A percentile compares a stretch with the other conserved stretches of the same genome.
Conservation (phyloP, 2,329 filamentous ascomycete species). For the Cytospora schulzeri region DNA sequence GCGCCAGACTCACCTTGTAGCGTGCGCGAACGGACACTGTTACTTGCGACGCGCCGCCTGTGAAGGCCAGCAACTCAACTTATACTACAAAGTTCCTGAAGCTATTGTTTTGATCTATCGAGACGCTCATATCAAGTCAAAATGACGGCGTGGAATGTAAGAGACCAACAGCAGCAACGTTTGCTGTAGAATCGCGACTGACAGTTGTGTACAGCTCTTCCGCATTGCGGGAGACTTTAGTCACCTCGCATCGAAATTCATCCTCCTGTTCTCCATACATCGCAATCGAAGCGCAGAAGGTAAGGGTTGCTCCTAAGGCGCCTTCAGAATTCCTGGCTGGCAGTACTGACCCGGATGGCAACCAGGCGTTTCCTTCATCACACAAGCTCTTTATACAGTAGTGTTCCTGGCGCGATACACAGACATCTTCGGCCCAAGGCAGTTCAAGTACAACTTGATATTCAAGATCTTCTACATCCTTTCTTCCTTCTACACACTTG, state of each 20-base stretch:
- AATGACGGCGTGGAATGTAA: slow-evolving; percentile 32
- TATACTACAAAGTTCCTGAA: not conserved
- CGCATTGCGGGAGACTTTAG: slow-evolving; percentile 82
- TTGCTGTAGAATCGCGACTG: not conserved
- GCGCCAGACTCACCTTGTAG: not conserved
- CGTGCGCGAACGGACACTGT: not conserved
- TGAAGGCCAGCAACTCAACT: not conserved
- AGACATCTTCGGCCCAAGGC: slow-evolving; percentile 67
- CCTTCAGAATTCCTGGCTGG: not conserved
- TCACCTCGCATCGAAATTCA: slow-evolving; percentile 84
- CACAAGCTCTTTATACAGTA: slow-evolving; percentile 80
- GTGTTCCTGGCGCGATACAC: slow-evolving; percentile 89
- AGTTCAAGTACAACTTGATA: slow-evolving; percentile 68
- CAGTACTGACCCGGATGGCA: slow-evolving; percentile 27
- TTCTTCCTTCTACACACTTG: slow-evolving; percentile 83
- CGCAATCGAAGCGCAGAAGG: slow-evolving; percentile 85
- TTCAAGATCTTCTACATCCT: slow-evolving; percentile 90
- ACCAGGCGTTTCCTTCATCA: slow-evolving; percentile 86
- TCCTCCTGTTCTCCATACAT: slow-evolving; percentile 89
- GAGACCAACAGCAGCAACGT: not conserved
- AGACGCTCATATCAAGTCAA: not conserved
- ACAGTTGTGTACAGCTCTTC: slow-evolving; percentile 52
- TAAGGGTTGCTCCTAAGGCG: slow-evolving; percentile 36
- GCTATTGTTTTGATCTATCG: not conserved
- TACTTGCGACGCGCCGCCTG: slow-evolving; percentile 1